These are phyloP conservation scores for Heliophila coronopifolia DNA, from an alignment of 441 rosid species.

Conservation along the genomic window DNA sequence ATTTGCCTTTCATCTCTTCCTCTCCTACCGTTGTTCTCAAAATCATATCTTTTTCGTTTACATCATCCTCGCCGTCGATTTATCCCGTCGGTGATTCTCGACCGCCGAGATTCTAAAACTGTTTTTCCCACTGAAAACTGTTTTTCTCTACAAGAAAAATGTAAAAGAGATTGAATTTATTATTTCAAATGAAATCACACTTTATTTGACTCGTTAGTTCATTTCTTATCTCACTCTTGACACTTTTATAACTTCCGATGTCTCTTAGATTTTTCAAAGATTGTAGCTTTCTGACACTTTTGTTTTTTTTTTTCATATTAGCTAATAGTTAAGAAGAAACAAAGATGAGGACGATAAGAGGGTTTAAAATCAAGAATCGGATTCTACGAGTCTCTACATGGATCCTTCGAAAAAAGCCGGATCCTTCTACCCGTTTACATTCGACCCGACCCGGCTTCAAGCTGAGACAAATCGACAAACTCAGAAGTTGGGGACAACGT, in stretches of 20 bases:
- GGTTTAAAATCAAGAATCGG: constrained; percentile 56
- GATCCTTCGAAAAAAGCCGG: constrained; percentile 32
- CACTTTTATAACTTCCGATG: neutral
- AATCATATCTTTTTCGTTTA: neutral
- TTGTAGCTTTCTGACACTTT: neutral
- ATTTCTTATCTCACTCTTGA: neutral
- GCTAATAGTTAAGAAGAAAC: neutral
- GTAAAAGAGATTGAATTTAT: neutral
- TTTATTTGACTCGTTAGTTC: neutral
- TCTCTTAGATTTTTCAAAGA: neutral
- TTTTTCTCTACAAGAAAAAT: constrained; percentile 4
- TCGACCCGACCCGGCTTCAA: constrained; percentile 16
- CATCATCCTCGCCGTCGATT: neutral
- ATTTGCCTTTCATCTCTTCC: no score
- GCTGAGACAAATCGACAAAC: constrained; percentile 34
- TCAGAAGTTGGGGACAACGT: constrained; percentile 54
- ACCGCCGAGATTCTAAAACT: neutral
- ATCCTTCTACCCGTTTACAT: constrained; percentile 20
- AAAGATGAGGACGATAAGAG: constrained; percentile 47
- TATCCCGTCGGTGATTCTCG: neutral
- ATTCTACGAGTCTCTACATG: constrained; percentile 45
- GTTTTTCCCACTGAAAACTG: neutral
- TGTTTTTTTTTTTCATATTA: neutral
- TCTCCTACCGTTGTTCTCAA: constrained; percentile 4
- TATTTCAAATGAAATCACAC: constrained; percentile 6